phyloP scores from a whole-genome alignment of 495 filamentous ascomycete species.

The Penicillium bovifimosum region DNA sequence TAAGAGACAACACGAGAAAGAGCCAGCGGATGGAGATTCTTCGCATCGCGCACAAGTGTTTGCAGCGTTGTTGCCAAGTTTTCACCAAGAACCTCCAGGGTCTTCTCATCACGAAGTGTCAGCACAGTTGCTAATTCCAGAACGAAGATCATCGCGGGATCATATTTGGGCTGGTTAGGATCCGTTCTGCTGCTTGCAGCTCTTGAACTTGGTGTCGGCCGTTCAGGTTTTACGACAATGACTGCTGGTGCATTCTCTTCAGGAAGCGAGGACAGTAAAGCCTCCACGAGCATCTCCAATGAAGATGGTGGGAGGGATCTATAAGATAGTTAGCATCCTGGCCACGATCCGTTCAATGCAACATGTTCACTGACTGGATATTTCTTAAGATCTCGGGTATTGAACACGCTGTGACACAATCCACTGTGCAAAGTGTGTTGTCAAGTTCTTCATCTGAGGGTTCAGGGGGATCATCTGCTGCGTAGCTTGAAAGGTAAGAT shows the following conservation, averaged over 20 bases:
- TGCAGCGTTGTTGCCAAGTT: constrained; percentile 74
- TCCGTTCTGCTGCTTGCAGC: constrained; percentile 47
- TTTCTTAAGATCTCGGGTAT: constrained; percentile 80
- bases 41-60: constrained; percentile 70
- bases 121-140: constrained; percentile 85
- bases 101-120: constrained; percentile 68
- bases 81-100: constrained; percentile 67
- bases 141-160: constrained; percentile 80
- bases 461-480: constrained; percentile 94
- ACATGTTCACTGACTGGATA: constrained; percentile 57
- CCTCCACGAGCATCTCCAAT: constrained; percentile 61
- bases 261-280: constrained; percentile 76
- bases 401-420: constrained; percentile 86
- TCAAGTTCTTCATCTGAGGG: constrained; percentile 96
- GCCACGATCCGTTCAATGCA: background rate
- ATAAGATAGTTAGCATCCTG: background rate
- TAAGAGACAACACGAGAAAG: constrained; percentile 83
- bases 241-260: constrained; percentile 76
- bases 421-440: constrained; percentile 88
- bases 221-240: constrained; percentile 82
- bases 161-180: constrained; percentile 58
- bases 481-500: constrained; percentile 96
- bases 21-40: constrained; percentile 70
- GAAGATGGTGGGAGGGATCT: constrained; percentile 65
- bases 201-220: constrained; percentile 49